Evolutionary conservation across 257 asterid species (phyloP).

Genomic region (Salvia miltiorrhiza): DNA sequence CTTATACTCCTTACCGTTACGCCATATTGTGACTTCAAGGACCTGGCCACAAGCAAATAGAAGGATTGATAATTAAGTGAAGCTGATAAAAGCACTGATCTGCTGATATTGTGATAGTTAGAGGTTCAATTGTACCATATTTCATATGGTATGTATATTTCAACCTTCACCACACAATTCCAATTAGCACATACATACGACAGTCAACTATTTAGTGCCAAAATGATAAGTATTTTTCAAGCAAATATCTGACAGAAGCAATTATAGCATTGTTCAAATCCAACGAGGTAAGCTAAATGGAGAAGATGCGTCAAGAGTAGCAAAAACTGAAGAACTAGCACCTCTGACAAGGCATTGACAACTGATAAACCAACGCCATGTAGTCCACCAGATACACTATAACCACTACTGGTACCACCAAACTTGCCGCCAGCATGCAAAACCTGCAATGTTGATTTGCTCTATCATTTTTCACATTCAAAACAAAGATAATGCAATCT

Average conservation of each 20-base stretch:
- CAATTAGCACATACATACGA: background rate
- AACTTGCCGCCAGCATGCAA: conserved; percentile 99
- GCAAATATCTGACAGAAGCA: background rate
- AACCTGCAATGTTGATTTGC: conserved; percentile 72
- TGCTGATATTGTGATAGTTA: background rate
- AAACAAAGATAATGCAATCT: no score
- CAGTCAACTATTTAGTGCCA: background rate
- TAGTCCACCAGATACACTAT: conserved; percentile 94
- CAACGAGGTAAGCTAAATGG: background rate
- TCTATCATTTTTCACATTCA: no score
- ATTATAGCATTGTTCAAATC: background rate
- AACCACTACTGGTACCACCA: conserved; percentile 98
- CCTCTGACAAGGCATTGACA: conserved; percentile 98
- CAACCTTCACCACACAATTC: background rate
- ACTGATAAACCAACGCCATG: conserved; percentile 99
- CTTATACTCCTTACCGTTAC: conserved; percentile 76
- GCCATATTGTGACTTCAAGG: conserved; percentile 93
- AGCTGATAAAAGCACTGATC: background rate
- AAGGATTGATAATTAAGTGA: conserved; percentile 9
- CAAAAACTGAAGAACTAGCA: conserved; percentile 22
- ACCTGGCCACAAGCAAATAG: conserved; percentile 39
- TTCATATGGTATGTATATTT: background rate
- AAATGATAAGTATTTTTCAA: background rate
- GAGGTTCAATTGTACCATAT: background rate
- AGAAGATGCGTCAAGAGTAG: background rate